These are phyloP conservation scores for Epichloe baconii DNA, from an alignment of 2,329 filamentous ascomycete species.

Conservation along the genomic window DNA sequence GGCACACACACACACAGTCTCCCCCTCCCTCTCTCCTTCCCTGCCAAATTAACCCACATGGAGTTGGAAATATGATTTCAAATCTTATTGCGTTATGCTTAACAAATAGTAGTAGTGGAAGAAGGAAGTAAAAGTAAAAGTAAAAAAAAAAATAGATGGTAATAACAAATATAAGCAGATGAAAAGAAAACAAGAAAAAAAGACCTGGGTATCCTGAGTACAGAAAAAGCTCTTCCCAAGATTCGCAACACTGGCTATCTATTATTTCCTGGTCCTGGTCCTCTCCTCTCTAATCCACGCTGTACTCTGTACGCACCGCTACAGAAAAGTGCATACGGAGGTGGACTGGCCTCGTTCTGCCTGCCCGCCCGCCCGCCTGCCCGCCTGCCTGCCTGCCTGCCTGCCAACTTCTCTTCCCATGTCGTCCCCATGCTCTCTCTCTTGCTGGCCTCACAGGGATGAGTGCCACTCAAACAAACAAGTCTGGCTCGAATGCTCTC, in stretches of 20 bases:
- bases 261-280: background rate
- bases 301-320: background rate
- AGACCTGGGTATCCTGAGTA: constrained; percentile 3
- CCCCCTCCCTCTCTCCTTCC: background rate
- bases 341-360: background rate
- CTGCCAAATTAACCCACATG: background rate
- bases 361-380: background rate
- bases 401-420: background rate
- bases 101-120: background rate
- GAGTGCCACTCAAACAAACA: background rate
- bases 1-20: background rate
- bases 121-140: background rate
- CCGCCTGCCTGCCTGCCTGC: background rate
- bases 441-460: background rate
- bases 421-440: background rate
- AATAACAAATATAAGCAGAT: background rate
- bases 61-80: background rate
- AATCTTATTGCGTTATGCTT: background rate
- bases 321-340: background rate
- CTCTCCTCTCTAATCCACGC: background rate
- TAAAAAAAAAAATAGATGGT: background rate
- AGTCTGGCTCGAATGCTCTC: background rate
- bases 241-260: background rate
- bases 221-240: background rate
- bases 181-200: background rate